These are phyloP conservation scores for Phialophora chinensis DNA, from an alignment of 2,329 filamentous ascomycete species.

Conservation along the genomic window DNA sequence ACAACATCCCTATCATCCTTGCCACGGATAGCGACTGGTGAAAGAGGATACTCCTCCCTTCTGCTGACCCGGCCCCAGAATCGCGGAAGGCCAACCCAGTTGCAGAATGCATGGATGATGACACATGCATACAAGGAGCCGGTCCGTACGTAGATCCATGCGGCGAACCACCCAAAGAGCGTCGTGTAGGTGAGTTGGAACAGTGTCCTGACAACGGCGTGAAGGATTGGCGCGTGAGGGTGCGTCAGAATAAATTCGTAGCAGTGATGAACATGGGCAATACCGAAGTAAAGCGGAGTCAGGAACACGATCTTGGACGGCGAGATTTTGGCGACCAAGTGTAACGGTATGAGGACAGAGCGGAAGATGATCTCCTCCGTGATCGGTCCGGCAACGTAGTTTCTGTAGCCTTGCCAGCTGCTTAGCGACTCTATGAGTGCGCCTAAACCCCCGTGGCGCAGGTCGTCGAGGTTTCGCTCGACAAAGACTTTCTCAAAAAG, in stretches of 20 bases:
- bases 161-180: slow-evolving; percentile 90
- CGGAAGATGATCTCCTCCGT: slow-evolving; percentile 96
- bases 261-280: slow-evolving; percentile 93
- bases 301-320: slow-evolving; percentile 71
- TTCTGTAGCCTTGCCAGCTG: slow-evolving; percentile 84
- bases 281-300: slow-evolving; percentile 86
- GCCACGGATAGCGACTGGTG: slow-evolving; percentile 42
- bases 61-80: slow-evolving; percentile 78
- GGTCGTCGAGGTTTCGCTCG: slow-evolving; percentile 63
- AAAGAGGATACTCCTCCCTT: slow-evolving; percentile 44
- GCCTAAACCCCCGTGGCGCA: slow-evolving; percentile 58
- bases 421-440: slow-evolving; percentile 66
- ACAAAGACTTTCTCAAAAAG: slow-evolving; percentile 79
- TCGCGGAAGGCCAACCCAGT: slow-evolving; percentile 85
- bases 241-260: slow-evolving; percentile 90
- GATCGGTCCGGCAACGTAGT: slow-evolving; percentile 82
- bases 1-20: slow-evolving; percentile 47
- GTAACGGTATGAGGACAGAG: slow-evolving; percentile 80
- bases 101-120: slow-evolving; percentile 85
- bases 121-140: slow-evolving; percentile 79
- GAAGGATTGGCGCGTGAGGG: slow-evolving; percentile 68
- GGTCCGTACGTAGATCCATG: slow-evolving; percentile 85
- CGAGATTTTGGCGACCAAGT: slow-evolving; percentile 71
- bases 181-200: slow-evolving; percentile 91
- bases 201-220: slow-evolving; percentile 72